phyloP scores from a whole-genome alignment of 2,329 filamentous ascomycete genomes.

The Ceratocystis variospora region DNA sequence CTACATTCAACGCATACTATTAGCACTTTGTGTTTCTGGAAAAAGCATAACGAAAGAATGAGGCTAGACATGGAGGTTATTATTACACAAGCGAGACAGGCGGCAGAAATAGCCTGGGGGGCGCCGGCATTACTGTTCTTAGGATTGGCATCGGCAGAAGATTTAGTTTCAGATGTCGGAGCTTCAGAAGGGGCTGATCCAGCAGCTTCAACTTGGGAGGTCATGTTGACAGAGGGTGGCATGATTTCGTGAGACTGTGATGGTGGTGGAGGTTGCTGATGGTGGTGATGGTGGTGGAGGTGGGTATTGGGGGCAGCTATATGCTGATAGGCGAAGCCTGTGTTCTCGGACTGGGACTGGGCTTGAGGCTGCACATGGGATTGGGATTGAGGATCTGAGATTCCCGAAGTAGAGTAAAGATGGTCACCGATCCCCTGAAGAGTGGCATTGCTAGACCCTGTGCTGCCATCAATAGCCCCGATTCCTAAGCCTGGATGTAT shows the following conservation, averaged over 20 bases:
- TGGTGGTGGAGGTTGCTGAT: neutral
- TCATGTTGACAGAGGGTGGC: neutral
- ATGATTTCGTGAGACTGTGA: neutral
- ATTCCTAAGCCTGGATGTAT: neutral
- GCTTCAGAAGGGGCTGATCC: slow-evolving; percentile 1
- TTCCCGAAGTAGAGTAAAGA: neutral
- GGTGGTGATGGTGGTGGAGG: neutral
- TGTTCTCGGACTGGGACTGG: neutral
- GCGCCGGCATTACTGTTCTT: neutral
- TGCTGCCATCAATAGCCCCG: neutral
- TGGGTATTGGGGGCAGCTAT: neutral
- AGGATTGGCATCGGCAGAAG: slow-evolving; percentile 1
- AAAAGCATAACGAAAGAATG: neutral
- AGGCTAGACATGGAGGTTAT: slow-evolving; percentile 22
- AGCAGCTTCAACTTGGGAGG: neutral
- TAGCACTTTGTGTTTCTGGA: neutral
- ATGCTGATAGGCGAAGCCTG: neutral
- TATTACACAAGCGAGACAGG: slow-evolving; percentile 44
- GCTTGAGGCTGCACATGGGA: neutral
- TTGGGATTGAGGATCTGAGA: neutral
- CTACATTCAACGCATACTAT: slow-evolving; percentile 25
- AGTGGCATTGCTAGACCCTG: neutral
- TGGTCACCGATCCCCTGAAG: neutral
- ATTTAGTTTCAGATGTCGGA: neutral
- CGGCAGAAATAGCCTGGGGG: slow-evolving; percentile 31